phyloP scores from a whole-genome alignment of 805 yeast genomes.

The Wickerhamiella bombiphila region DNA sequence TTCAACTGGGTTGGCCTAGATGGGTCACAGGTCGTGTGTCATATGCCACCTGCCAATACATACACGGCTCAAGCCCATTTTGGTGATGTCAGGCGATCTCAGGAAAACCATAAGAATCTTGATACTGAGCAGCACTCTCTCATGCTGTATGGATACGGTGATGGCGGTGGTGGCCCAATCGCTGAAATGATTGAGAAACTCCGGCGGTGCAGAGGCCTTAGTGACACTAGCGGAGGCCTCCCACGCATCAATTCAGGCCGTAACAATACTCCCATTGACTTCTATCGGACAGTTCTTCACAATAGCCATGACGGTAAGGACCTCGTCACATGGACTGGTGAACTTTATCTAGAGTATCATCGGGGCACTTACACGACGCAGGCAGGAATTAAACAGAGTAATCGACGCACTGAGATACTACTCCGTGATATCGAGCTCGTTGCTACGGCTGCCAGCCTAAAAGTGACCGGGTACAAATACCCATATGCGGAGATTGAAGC shows the following conservation, averaged over 20 bases:
- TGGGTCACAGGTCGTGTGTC: slow-evolving; percentile 84
- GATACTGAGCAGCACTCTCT: slow-evolving; percentile 70
- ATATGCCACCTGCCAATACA: slow-evolving; percentile 96
- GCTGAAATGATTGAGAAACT: slow-evolving; percentile 86
- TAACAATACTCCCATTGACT: slow-evolving; percentile 50
- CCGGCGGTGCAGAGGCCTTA: slow-evolving; percentile 78
- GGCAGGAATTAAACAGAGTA: slow-evolving; percentile 66
- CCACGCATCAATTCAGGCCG: slow-evolving; percentile 72
- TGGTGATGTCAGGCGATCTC: slow-evolving; percentile 78
- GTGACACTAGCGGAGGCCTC: slow-evolving; percentile 59
- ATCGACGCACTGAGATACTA: slow-evolving; percentile 60
- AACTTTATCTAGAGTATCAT: slow-evolving; percentile 84
- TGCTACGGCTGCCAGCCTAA: slow-evolving; percentile 57
- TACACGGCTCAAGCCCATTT: slow-evolving; percentile 87
- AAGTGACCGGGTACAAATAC: slow-evolving; percentile 39
- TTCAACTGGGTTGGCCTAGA: slow-evolving; percentile 94
- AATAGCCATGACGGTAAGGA: slow-evolving; percentile 49
- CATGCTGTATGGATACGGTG: slow-evolving; percentile 83
- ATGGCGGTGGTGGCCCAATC: slow-evolving; percentile 98
- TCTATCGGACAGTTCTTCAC: slow-evolving; percentile 50
- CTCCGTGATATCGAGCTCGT: slow-evolving; percentile 76
- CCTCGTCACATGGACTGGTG: slow-evolving; percentile 86
- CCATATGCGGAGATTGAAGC: slow-evolving; percentile 54
- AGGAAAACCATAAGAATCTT: slow-evolving; percentile 67
- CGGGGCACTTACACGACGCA: slow-evolving; percentile 96